These are phyloP conservation scores for Filosporella fistucella DNA, from an alignment of 495 filamentous ascomycete genomes.

Conservation along the genomic window DNA sequence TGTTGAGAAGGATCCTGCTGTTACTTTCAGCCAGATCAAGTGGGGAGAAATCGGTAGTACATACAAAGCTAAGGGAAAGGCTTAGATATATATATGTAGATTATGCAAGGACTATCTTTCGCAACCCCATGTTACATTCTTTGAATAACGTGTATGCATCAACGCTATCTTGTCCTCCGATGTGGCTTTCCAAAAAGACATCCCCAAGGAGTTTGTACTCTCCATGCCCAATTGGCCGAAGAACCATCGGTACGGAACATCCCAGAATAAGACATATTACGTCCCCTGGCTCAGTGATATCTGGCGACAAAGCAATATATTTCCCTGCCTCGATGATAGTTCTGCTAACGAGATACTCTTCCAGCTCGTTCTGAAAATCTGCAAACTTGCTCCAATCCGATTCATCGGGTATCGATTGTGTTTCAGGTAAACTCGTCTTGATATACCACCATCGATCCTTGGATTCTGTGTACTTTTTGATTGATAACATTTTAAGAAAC, in stretches of 20 bases:
- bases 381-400: too few relatives aligned
- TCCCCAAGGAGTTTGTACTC: not conserved
- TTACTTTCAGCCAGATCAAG: slow-evolving; percentile 59
- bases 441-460: not conserved
- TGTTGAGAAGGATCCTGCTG: slow-evolving; percentile 41
- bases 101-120: too few relatives aligned
- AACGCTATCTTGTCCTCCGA: too few relatives aligned
- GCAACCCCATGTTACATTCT: too few relatives aligned
- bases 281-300: not conserved
- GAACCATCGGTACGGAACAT: not conserved
- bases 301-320: not conserved
- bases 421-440: not conserved
- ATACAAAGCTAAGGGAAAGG: not conserved
- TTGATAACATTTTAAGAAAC: not conserved
- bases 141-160: too few relatives aligned
- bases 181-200: not conserved
- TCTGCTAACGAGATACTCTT: not conserved
- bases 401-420: too few relatives aligned
- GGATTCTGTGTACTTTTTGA: not conserved
- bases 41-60: slow-evolving; percentile 52
- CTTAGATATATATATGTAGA: too few relatives aligned
- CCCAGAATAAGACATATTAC: not conserved
- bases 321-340: not conserved
- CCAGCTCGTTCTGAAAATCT: not conserved
- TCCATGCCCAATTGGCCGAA: not conserved